phyloP scores from a whole-genome alignment of 1,139 yeast species.

The Groenewaldozyma auringiensis region DNA sequence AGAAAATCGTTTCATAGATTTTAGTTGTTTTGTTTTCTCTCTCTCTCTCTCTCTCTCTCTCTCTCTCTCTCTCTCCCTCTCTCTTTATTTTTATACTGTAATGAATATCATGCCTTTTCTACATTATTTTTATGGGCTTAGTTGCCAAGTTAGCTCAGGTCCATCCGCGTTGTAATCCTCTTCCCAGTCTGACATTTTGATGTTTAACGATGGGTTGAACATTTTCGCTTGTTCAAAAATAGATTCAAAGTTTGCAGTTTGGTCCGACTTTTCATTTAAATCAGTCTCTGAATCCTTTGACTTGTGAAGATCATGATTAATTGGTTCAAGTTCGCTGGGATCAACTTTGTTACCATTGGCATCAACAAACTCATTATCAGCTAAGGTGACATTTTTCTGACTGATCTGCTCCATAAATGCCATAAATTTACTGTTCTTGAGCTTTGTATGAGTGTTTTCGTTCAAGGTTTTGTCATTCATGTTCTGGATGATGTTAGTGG shows the following conservation, averaged over 20 bases:
- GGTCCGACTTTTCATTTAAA: conserved; percentile 2
- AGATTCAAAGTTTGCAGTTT: background rate
- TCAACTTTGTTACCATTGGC: conserved; percentile 18
- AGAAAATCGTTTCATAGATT: too few species aligned
- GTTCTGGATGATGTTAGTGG: conserved; percentile 25
- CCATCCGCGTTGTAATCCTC: conserved; percentile 2
- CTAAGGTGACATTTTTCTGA: conserved; percentile 26
- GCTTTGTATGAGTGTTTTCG: conserved; percentile 20
- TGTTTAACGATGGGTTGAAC: conserved; percentile 1
- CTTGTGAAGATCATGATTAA: background rate
- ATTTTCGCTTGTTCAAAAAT: background rate
- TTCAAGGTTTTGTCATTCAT: conserved; percentile 16
- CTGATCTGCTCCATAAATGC: conserved; percentile 34
- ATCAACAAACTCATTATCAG: conserved; percentile 31
- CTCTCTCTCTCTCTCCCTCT: too few species aligned
- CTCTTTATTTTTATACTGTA: conserved; percentile 1
- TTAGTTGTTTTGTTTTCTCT: too few species aligned
- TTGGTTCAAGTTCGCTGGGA: conserved; percentile 6
- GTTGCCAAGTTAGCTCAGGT: conserved; percentile 5
- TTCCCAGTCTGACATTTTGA: conserved; percentile 4
- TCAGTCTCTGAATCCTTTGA: background rate
- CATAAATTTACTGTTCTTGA: conserved; percentile 33
- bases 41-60: too few species aligned
- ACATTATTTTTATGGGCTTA: too few species aligned
- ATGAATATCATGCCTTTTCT: background rate